A percentile compares a stretch with the other conserved stretches of the same genome.
Evolutionary conservation across 352 stramenopile genomes (phyloP).

Genomic region (Pythium sp.): DNA sequence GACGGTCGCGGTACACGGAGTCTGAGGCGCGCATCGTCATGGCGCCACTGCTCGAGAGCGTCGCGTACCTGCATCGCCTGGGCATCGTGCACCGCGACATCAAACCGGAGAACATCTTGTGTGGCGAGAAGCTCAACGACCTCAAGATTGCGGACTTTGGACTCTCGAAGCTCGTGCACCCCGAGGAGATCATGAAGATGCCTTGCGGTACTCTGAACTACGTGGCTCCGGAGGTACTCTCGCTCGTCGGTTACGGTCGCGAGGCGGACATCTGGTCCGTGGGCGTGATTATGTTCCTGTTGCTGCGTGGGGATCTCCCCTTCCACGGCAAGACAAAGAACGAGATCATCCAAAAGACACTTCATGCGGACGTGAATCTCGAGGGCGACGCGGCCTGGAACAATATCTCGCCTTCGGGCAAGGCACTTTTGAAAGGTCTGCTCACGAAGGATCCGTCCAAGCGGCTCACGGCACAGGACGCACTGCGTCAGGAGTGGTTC

Average conservation of each 20-base stretch:
- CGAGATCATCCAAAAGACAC: slow-evolving; percentile 91
- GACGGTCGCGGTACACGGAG: slow-evolving; percentile 84
- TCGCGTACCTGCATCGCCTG: slow-evolving; percentile 90
- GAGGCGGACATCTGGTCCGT: slow-evolving; percentile 93
- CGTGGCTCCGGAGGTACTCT: slow-evolving; percentile 91
- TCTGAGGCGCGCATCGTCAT: slow-evolving; percentile 87
- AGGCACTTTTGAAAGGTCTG: slow-evolving; percentile 71
- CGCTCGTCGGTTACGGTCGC: slow-evolving; percentile 83
- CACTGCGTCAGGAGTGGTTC: slow-evolving; percentile 86
- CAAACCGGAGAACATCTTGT: slow-evolving; percentile 89
- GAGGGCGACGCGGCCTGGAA: slow-evolving; percentile 58
- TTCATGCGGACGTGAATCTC: slow-evolving; percentile 83
- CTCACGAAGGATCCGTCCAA: slow-evolving; percentile 82
- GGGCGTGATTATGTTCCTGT: slow-evolving; percentile 92
- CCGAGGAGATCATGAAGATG: slow-evolving; percentile 93
- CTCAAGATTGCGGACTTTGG: slow-evolving; percentile 93
- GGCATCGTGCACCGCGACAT: slow-evolving; percentile 90
- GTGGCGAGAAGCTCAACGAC: slow-evolving; percentile 81
- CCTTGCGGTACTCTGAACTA: slow-evolving; percentile 93
- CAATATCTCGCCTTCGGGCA: slow-evolving; percentile 53
- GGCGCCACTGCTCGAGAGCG: slow-evolving; percentile 83
- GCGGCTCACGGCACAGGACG: slow-evolving; percentile 77
- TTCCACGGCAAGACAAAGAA: slow-evolving; percentile 91
- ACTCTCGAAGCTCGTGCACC: slow-evolving; percentile 90
- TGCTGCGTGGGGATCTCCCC: slow-evolving; percentile 86